Evolutionary conservation across 768 basidiomycete genomes (phyloP), one percentile per base, ranked within the genome.

Genomic region (Amanita polypyramis): DNA sequence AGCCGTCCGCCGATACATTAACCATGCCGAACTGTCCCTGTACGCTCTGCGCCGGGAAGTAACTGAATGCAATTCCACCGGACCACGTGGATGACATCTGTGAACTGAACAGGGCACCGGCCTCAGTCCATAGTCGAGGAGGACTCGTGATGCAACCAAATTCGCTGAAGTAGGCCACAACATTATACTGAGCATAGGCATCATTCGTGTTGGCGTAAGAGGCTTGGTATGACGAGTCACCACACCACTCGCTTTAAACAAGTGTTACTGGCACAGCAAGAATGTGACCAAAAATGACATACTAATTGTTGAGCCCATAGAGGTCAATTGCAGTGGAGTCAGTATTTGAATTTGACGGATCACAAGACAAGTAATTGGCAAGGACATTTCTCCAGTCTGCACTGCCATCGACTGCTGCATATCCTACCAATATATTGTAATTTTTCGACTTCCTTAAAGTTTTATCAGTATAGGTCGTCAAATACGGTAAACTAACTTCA

Each of bases 111-210:
- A 95, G 70, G 21, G 82, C 77, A 40, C 63, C 70, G 11, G 80
- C 77, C 61, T 96, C 93, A 30, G 80, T 81, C 89, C 90, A 96
- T 29, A 80, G 66, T 57, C 85, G 79, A 42, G 87, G 71, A 15
- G 68, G 65, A 19, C 60, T 62, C 6, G 68, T 71, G 59, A 82
- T 77, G 61, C 85, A 88, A 49, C 90, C 87, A 47, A 76, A 95
- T 73, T 91, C 89, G 60, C 86, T 85, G 68, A 95, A 89, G 70
- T 95, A 94, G 7, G 90, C 88, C 1, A 78, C 78, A 21, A 94
- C 76, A 50, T 87, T 87, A 62, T 79, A 84, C 51, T 70, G 63
- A 17, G 75, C 70, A 57, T 76, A 89, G 15, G 75, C 70, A 29
- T 59, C 64, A 15, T 79, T 76, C 40, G 72, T 73, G 27, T 54